Conservation (phyloP, 176 grass and related monocot genomes). For the Oryza meyeriana region DNA sequence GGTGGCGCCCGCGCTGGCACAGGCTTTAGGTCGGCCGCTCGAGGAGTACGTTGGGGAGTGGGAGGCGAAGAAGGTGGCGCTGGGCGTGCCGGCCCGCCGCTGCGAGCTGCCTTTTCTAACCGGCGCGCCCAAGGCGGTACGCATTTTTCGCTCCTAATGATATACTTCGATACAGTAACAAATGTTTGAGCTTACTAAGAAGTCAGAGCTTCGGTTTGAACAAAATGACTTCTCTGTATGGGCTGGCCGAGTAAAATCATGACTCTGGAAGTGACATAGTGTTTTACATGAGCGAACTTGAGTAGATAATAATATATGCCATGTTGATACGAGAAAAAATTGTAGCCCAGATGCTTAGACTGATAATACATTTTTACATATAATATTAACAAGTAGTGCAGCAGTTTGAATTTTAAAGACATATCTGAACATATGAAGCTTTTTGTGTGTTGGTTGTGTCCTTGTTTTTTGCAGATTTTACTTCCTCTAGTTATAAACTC, state of each 20-base stretch:
- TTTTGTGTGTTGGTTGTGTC: background rate
- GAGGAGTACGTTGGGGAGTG: constrained; percentile 43
- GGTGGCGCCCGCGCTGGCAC: background rate
- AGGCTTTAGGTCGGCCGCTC: background rate
- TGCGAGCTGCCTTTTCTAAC: constrained; percentile 66
- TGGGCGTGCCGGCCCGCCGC: constrained; percentile 29
- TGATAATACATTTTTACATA: constrained; percentile 4
- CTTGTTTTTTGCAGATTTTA: background rate
- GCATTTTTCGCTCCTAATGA: constrained; percentile 10
- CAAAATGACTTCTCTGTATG: background rate
- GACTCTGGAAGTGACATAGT: background rate
- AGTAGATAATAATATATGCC: background rate
- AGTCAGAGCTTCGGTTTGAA: background rate
- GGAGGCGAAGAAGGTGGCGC: constrained; percentile 51
- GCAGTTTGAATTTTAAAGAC: constrained; percentile 7
- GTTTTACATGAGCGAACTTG: background rate
- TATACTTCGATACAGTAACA: background rate
- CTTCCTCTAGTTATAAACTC: background rate
- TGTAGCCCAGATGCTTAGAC: background rate
- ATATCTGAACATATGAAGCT: background rate
- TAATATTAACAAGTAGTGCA: background rate
- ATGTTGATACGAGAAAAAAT: background rate
- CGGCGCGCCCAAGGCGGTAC: constrained; percentile 51
- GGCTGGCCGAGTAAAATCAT: background rate
- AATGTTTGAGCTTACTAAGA: background rate